These are phyloP conservation scores for Colletotrichum limetticola DNA, from an alignment of 2,329 filamentous ascomycete genomes.

Conservation along the genomic window DNA sequence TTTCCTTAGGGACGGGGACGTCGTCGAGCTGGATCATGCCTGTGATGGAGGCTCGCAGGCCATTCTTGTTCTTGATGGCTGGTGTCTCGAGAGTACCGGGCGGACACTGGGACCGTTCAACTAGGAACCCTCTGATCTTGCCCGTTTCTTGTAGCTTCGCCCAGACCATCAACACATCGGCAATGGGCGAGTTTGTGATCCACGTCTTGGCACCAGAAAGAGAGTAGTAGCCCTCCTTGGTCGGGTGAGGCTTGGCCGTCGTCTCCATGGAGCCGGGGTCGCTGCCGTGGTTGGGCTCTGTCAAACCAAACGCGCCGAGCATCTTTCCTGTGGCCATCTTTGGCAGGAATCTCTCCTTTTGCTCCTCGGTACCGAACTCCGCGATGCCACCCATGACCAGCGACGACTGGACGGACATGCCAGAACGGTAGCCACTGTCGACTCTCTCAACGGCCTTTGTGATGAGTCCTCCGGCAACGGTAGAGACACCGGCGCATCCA, in stretches of 20 bases:
- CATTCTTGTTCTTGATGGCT: slow-evolving; percentile 93
- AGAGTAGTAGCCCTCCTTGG: slow-evolving; percentile 83
- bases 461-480: slow-evolving; percentile 89
- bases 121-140: slow-evolving; percentile 92
- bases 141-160: slow-evolving; percentile 91
- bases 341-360: slow-evolving; percentile 86
- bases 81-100: slow-evolving; percentile 92
- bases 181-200: slow-evolving; percentile 95
- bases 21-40: slow-evolving; percentile 98
- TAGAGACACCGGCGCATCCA: slow-evolving; percentile 87
- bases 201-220: slow-evolving; percentile 90
- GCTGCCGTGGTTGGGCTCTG: slow-evolving; percentile 92
- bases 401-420: slow-evolving; percentile 93
- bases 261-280: slow-evolving; percentile 94
- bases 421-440: slow-evolving; percentile 90
- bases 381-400: slow-evolving; percentile 94
- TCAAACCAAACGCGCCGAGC: slow-evolving; percentile 88
- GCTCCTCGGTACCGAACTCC: slow-evolving; percentile 86
- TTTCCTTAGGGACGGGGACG: slow-evolving; percentile 86
- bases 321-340: slow-evolving; percentile 84
- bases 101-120: slow-evolving; percentile 87
- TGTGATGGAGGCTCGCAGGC: slow-evolving; percentile 90
- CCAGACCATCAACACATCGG: slow-evolving; percentile 89
- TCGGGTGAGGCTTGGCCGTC: slow-evolving; percentile 83
- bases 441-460: slow-evolving; percentile 91